Evolutionary conservation across 2,329 filamentous ascomycete genomes (phyloP).

Genomic region (Botrytis cinerea): DNA sequence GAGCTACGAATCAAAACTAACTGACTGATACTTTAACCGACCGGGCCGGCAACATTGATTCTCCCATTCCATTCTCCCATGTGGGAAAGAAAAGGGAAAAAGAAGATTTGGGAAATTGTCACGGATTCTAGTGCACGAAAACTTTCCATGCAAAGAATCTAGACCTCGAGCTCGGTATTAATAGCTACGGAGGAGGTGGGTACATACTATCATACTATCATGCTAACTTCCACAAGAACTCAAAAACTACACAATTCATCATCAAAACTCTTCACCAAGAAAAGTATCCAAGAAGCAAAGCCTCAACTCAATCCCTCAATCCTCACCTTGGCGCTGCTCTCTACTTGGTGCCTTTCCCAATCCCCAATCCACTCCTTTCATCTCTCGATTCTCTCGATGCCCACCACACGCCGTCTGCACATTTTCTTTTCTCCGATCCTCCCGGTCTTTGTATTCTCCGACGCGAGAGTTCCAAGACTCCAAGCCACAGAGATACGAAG

Average conservation of each 20-base stretch:
- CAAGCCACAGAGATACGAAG: neutral
- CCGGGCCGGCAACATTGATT: too few species aligned
- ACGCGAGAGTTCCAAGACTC: neutral
- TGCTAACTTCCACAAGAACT: neutral
- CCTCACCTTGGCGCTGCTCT: neutral
- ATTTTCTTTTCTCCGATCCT: slow-evolving; percentile 5
- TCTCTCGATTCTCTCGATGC: neutral
- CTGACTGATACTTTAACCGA: neutral
- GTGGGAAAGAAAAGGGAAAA: neutral
- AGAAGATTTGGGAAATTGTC: neutral
- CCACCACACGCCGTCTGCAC: neutral
- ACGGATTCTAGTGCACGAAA: neutral
- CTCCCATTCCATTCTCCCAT: neutral
- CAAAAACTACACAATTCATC: neutral
- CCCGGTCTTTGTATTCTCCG: slow-evolving; percentile 1
- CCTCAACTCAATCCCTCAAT: neutral
- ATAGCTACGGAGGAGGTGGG: neutral
- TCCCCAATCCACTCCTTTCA: neutral
- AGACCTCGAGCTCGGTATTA: neutral
- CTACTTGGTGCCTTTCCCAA: neutral
- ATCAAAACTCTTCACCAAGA: neutral
- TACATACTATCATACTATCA: neutral
- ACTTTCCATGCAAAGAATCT: neutral
- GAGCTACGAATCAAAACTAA: neutral
- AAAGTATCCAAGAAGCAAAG: neutral